A percentile compares a stretch with the other conserved stretches of the same genome.
Evolutionary conservation across 2,329 filamentous ascomycete genomes (phyloP).

Genomic region (Lachnellula occidentalis): DNA sequence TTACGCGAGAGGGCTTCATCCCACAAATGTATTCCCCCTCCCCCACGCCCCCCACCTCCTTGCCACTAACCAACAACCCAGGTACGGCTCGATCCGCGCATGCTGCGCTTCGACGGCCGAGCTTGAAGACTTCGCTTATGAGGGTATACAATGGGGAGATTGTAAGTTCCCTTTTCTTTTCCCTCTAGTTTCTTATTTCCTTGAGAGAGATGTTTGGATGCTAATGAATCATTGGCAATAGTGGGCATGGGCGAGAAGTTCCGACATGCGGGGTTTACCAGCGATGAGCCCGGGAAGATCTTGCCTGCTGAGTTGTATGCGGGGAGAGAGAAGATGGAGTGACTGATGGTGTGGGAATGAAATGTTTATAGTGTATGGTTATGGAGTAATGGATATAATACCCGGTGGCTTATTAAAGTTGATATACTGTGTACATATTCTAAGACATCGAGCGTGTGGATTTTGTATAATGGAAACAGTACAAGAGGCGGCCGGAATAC

Average conservation of each 20-base stretch:
- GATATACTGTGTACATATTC: too few relatives aligned
- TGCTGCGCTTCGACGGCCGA: conserved; percentile 18
- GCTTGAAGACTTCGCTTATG: conserved; percentile 11
- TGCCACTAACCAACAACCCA: neutral
- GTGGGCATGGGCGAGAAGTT: conserved; percentile 18
- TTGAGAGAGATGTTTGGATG: too few relatives aligned
- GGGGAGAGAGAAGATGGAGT: conserved; percentile 5
- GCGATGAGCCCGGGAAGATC: conserved; percentile 16
- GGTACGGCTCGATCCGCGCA: conserved; percentile 14
- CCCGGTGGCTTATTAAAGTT: too few relatives aligned
- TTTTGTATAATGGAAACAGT: too few relatives aligned
- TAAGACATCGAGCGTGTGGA: too few relatives aligned
- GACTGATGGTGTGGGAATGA: too few relatives aligned
- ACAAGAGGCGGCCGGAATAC: too few relatives aligned
- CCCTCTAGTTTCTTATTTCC: too few relatives aligned
- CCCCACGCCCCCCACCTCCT: neutral
- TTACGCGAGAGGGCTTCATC: conserved; percentile 17
- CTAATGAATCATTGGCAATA: neutral
- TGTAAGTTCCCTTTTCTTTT: conserved; percentile 3
- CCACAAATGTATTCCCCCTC: conserved; percentile 15
- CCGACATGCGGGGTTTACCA: conserved; percentile 17
- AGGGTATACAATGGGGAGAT: conserved; percentile 18
- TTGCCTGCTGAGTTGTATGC: conserved; percentile 19
- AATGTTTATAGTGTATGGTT: too few relatives aligned
- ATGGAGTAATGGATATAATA: too few relatives aligned